Evolutionary conservation across 1,284 basidiomycete species (phyloP).

Genomic region (Tetrapyrgos nigripes): DNA sequence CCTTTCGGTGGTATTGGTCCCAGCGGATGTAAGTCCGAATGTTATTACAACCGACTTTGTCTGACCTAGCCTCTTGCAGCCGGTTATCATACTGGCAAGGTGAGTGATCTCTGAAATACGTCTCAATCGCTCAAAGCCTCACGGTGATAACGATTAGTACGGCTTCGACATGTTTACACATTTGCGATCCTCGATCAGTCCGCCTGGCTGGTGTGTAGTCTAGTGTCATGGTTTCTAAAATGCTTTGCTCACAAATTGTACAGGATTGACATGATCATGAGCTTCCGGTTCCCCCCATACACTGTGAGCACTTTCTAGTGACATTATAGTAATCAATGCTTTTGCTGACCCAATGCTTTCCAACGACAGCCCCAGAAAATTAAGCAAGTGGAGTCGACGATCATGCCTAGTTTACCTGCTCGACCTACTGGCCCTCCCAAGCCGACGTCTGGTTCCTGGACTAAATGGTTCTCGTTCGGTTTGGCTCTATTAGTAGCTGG

Average conservation of each 20-base stretch:
- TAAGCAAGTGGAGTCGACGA: constrained; percentile 28
- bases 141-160: constrained; percentile 35
- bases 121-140: too few species aligned
- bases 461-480: constrained; percentile 16
- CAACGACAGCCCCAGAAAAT: constrained; percentile 33
- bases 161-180: constrained; percentile 77
- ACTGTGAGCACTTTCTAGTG: constrained; percentile 41
- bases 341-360: too few species aligned
- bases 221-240: not conserved
- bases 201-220: constrained; percentile 61
- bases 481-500: constrained; percentile 15
- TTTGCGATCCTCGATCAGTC: constrained; percentile 62
- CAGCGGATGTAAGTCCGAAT: constrained; percentile 65
- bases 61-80: constrained; percentile 39
- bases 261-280: constrained; percentile 64
- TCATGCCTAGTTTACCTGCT: constrained; percentile 42
- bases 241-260: not conserved
- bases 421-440: constrained; percentile 46
- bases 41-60: not conserved
- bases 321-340: too few species aligned
- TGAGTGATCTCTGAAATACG: constrained; percentile 2
- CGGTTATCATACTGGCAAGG: constrained; percentile 67
- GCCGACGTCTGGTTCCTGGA: constrained; percentile 11
- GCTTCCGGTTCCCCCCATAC: constrained; percentile 71
- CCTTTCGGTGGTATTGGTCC: constrained; percentile 78